Evolutionary conservation across 164 flowering plant genomes (phyloP).

Genomic region (Saururus chinensis): DNA sequence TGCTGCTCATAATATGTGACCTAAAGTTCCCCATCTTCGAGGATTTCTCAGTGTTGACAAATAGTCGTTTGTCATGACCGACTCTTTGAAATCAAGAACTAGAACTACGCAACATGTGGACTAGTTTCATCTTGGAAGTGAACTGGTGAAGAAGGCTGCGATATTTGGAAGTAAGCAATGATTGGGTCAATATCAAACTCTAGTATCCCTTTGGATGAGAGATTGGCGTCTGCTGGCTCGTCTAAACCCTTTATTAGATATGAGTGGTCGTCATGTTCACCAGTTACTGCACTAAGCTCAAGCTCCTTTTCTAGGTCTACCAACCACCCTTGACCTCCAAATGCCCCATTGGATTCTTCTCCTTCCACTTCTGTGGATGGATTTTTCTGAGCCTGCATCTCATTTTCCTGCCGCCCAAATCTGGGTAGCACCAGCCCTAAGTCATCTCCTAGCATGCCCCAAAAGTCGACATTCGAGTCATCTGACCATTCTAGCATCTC

Average conservation of each 20-base stretch:
- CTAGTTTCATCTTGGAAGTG: background rate
- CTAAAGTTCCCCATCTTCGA: too few species aligned
- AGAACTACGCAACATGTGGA: too few species aligned
- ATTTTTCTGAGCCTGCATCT: background rate
- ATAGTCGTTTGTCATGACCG: too few species aligned
- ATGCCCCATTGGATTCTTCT: background rate
- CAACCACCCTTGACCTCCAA: constrained; percentile 1
- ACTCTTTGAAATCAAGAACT: too few species aligned
- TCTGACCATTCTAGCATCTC: background rate
- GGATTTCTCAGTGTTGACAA: too few species aligned
- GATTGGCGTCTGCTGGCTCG: background rate
- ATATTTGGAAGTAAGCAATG: constrained; percentile 5
- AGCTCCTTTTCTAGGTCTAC: constrained; percentile 5
- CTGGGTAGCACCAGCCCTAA: background rate
- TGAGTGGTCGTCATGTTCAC: background rate
- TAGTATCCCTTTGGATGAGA: background rate
- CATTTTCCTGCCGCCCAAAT: background rate
- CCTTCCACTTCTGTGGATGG: background rate
- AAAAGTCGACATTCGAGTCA: constrained; percentile 1
- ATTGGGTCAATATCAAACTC: constrained; percentile 7
- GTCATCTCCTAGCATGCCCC: constrained; percentile 4
- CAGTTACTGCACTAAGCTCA: background rate
- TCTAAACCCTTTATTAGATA: background rate
- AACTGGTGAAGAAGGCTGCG: constrained; percentile 1
- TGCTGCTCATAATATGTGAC: too few species aligned